A percentile compares a stretch with the other conserved stretches of the same genome.
phyloP scores from a whole-genome alignment of 495 filamentous ascomycete species.

The Astrothelium macrocarpum region DNA sequence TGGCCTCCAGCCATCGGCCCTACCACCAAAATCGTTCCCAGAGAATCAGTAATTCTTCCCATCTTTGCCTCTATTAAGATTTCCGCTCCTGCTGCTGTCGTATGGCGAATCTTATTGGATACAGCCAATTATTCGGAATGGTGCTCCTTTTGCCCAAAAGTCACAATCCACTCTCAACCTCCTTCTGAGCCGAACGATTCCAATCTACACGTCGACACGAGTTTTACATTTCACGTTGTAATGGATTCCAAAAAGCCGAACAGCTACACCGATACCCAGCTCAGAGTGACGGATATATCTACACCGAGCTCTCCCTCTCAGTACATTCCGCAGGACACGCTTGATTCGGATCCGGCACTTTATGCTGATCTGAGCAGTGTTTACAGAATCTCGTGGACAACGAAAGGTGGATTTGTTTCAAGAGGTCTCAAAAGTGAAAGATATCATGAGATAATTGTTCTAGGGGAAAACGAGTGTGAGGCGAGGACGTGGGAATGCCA shows the following conservation, averaged over 20 bases:
- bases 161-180: too few species aligned
- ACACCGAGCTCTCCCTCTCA: conserved; percentile 6
- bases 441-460: conserved; percentile 16
- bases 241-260: conserved; percentile 8
- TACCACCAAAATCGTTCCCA: too few species aligned
- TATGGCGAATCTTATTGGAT: too few species aligned
- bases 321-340: conserved; percentile 6
- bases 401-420: conserved; percentile 8
- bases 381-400: conserved; percentile 12
- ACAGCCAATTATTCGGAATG: too few species aligned
- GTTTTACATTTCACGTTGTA: too few species aligned
- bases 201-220: background rate
- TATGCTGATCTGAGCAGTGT: conserved; percentile 6
- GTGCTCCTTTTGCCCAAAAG: too few species aligned
- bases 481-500: conserved; percentile 19
- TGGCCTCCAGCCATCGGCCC: too few species aligned
- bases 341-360: conserved; percentile 8
- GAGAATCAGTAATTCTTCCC: too few species aligned
- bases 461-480: conserved; percentile 16
- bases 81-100: too few species aligned
- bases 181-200: background rate
- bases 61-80: too few species aligned
- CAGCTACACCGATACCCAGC: conserved; percentile 4
- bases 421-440: conserved; percentile 13
- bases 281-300: conserved; percentile 11